Evolutionary conservation across 495 filamentous ascomycete genomes (phyloP).

Genomic region (Polyplosphaeria fusca): DNA sequence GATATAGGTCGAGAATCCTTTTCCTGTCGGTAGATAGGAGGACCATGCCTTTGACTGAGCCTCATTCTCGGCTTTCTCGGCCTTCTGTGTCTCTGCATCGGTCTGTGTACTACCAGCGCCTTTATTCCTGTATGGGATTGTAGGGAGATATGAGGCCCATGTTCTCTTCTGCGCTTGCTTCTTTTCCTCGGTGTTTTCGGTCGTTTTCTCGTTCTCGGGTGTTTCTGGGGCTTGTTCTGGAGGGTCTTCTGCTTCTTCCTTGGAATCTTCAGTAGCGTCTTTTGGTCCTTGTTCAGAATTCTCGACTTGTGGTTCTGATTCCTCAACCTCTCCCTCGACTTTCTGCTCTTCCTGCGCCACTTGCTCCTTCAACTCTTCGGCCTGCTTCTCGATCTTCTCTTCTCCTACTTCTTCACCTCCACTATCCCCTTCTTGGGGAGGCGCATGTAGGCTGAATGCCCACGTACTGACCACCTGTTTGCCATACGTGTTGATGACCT

Average conservation of each 20-base stretch:
- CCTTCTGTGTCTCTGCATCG: slow-evolving; percentile 18
- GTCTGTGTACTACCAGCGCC: not conserved
- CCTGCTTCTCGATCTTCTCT: slow-evolving; percentile 18
- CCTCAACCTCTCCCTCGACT: not conserved
- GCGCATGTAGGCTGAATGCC: slow-evolving; percentile 46
- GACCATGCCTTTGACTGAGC: slow-evolving; percentile 37
- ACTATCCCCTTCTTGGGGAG: slow-evolving; percentile 28
- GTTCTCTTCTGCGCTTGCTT: slow-evolving; percentile 19
- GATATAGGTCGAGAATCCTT: slow-evolving; percentile 39
- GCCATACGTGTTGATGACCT: slow-evolving; percentile 53
- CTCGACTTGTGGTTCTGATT: slow-evolving; percentile 1
- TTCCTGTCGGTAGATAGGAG: slow-evolving; percentile 40
- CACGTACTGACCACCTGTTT: slow-evolving; percentile 54
- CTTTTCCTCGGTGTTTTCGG: slow-evolving; percentile 1
- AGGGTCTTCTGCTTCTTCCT: slow-evolving; percentile 16
- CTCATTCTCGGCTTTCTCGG: slow-evolving; percentile 34
- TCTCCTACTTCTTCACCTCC: slow-evolving; percentile 20
- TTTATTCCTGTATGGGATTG: slow-evolving; percentile 31
- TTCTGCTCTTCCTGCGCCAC: slow-evolving; percentile 12
- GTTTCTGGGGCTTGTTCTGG: slow-evolving; percentile 27
- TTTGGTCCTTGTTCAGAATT: slow-evolving; percentile 5
- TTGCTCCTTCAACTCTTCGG: slow-evolving; percentile 16
- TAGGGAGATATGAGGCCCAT: slow-evolving; percentile 34
- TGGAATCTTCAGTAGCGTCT: slow-evolving; percentile 8
- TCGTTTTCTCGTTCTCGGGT: slow-evolving; percentile 13